A percentile compares a stretch with the other conserved stretches of the same genome.
Conservation (phyloP, 2,329 filamentous ascomycete genomes). For the Penicillium sp. region DNA sequence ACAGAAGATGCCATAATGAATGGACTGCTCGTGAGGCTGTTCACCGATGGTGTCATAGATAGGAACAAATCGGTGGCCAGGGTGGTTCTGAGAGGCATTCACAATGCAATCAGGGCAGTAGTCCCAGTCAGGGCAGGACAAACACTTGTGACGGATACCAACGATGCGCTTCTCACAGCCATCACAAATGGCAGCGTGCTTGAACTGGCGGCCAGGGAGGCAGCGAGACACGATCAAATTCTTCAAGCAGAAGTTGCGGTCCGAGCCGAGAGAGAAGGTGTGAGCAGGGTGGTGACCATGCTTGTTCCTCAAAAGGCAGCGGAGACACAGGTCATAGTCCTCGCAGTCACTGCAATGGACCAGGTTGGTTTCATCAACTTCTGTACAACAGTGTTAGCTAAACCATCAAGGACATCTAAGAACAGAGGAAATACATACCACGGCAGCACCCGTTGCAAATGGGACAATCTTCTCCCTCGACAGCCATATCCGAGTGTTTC, state of each 20-base stretch:
- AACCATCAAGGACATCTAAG: conserved; percentile 2
- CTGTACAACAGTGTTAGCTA: conserved; percentile 38
- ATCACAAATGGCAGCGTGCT: conserved; percentile 88
- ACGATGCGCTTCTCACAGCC: conserved; percentile 83
- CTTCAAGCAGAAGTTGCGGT: conserved; percentile 56
- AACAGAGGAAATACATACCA: conserved; percentile 41
- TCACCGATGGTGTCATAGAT: conserved; percentile 67
- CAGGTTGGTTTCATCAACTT: conserved; percentile 72
- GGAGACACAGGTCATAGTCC: conserved; percentile 87
- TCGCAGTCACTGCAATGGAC: conserved; percentile 80
- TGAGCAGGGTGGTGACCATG: conserved; percentile 93
- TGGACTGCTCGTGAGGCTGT: conserved; percentile 45
- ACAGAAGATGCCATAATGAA: conserved; percentile 85
- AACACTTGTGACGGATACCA: conserved; percentile 92
- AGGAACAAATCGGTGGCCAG: conserved; percentile 80
- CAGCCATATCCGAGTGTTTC: conserved; percentile 15
- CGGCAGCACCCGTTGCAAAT: conserved; percentile 63
- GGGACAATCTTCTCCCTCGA: conserved; percentile 30
- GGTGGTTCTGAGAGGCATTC: conserved; percentile 65
- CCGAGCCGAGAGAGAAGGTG: conserved; percentile 58
- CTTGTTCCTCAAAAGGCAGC: conserved; percentile 68
- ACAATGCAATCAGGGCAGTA: conserved; percentile 75
- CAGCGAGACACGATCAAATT: conserved; percentile 63
- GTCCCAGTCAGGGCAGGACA: conserved; percentile 96
- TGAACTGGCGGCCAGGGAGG: conserved; percentile 70